A percentile compares a stretch with the other conserved stretches of the same genome.
phyloP scores from a whole-genome alignment of 306 rosid genomes.

The Luffa aegyptiaca region DNA sequence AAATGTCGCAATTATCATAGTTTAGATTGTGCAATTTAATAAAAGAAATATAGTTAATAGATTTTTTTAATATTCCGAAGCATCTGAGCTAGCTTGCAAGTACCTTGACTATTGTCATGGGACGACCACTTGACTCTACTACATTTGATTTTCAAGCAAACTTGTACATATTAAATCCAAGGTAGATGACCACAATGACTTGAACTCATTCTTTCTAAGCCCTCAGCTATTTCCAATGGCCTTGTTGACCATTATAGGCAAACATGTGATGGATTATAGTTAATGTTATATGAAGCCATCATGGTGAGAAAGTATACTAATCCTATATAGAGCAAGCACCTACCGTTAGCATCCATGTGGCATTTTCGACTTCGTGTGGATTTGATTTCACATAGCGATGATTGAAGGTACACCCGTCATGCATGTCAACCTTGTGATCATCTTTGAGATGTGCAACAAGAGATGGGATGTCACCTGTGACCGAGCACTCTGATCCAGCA shows the following conservation, averaged over 20 bases:
- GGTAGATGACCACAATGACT: too few species aligned
- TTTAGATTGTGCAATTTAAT: neutral
- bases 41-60: neutral
- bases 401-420: conserved; percentile 80
- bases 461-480: conserved; percentile 66
- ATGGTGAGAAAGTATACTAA: neutral
- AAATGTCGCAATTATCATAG: neutral
- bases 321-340: conserved; percentile 9
- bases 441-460: conserved; percentile 78
- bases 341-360: conserved; percentile 98
- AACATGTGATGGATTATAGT: neutral
- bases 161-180: neutral
- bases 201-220: neutral
- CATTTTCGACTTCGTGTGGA: conserved; percentile 88
- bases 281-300: neutral
- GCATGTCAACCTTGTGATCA: conserved; percentile 92
- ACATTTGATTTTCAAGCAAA: neutral
- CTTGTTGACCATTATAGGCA: neutral
- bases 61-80: too few species aligned
- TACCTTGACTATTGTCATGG: neutral
- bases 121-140: neutral
- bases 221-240: neutral
- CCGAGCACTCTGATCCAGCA: conserved; percentile 88
- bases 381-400: conserved; percentile 87
- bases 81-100: neutral